Percentiles rank a stretch among this genome's conserved stretches.
phyloP scores from a whole-genome alignment of 2,329 filamentous ascomycete genomes.

The Mycosphaerelloides madeirae region DNA sequence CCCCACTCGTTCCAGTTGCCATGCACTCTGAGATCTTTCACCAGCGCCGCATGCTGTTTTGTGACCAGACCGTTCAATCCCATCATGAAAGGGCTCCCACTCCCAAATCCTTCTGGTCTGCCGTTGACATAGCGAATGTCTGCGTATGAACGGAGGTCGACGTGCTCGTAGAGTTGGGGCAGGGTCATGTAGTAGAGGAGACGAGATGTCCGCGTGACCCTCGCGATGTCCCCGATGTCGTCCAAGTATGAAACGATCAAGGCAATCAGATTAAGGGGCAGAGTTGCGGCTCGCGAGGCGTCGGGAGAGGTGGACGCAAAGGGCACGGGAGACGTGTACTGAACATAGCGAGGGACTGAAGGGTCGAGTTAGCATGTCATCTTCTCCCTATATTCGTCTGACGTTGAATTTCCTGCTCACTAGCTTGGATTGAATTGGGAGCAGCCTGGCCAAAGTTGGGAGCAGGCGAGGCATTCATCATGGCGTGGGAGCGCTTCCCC shows the following conservation, averaged over 20 bases:
- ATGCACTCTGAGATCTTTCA: conserved; percentile 48
- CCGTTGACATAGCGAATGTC: conserved; percentile 56
- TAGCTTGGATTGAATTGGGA: too few relatives aligned
- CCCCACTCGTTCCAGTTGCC: conserved; percentile 57
- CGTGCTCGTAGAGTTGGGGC: conserved; percentile 55
- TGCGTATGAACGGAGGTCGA: conserved; percentile 55
- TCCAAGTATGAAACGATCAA: conserved; percentile 56
- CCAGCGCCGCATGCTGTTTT: conserved; percentile 49
- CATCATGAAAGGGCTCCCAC: conserved; percentile 59
- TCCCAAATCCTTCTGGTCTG: conserved; percentile 57
- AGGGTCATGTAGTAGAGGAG: conserved; percentile 62
- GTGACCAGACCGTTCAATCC: conserved; percentile 59
- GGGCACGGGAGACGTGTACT: conserved; percentile 26
- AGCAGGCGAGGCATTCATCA: neutral
- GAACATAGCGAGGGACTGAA: conserved; percentile 23
- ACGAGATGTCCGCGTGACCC: conserved; percentile 56
- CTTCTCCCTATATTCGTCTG: too few relatives aligned
- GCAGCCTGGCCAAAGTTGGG: too few relatives aligned
- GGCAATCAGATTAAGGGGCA: conserved; percentile 57
- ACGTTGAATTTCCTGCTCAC: too few relatives aligned
- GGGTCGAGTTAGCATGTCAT: too few relatives aligned
- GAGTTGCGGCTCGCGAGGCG: conserved; percentile 19
- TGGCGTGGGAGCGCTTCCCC: conserved; percentile 4
- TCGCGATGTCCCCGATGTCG: conserved; percentile 54
- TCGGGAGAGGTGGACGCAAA: conserved; percentile 7